Base-by-base conservation (phyloP, 2,329 filamentous ascomycete species). In the Pseudogymnoascus sp. region DNA sequence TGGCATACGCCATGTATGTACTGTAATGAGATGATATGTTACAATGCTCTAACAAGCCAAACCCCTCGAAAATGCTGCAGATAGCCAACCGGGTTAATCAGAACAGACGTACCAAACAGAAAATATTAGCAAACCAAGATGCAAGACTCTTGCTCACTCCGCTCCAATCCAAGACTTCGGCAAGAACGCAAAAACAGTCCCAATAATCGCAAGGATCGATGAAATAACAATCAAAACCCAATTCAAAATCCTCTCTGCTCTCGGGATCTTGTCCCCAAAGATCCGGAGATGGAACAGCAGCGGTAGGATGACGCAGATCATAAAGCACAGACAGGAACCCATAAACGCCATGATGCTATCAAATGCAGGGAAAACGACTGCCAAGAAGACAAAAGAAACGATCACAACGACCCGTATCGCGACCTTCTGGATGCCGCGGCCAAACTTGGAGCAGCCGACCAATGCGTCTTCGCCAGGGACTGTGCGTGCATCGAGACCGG, bases 281-380 rank as follows among this genome's bases (percentile, higher is more conserved):
- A 97, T 84, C 75, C 92, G 96, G 61, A 97, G 76, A 70, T 97
- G 91, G 71, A 99, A 97, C 4, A 86, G 82, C 32, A 96, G 77
- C 0, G 93, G 94, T 58, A 99, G 79, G 73, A 96, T 91, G 66
- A 97, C 86, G 74, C 93, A 97, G 66, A 97, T 95, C 16, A 90
- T 90, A 68, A 96, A 96, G 75, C 93, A 97, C 14, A 96, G 81
- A 3, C 91, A 88, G 38, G 89, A 90, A 11, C 94, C 93, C 76
- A 97, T 86, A 60, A 90, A 78, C 38, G 83, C 82, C 86, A 89
- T 89, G 68, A 89, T 87, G 65, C 81, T 80, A 70, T 90, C 87
- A 69, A 89, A 89, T 2, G 79, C 79, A 9, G 87, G 87, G 66
- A 88, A 83, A 1, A 87, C 66, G 41, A 89, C 83, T 6, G 92